Evolutionary conservation across 2,329 filamentous ascomycete species (phyloP), one percentile per base, ranked within the genome.

Genomic region (Sporothrix euskadiensis): DNA sequence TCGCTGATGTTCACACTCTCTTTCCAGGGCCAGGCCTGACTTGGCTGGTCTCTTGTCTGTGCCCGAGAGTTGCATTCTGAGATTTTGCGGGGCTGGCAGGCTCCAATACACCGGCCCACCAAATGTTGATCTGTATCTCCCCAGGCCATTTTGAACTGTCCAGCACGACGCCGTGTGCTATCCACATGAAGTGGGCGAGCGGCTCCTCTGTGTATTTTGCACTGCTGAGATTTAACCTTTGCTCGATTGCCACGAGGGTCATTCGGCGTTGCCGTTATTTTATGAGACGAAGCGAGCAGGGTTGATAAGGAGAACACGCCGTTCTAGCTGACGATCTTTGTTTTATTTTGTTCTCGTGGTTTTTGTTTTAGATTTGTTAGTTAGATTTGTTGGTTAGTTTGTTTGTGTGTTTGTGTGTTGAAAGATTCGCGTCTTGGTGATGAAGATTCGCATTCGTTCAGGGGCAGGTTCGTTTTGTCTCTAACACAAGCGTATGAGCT

Each of bases 91-190:
- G 39, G n/a, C 69, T 22, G 52, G 5, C 32, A 19, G 35, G 32
- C 4, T 9, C 44, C 44, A 49, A 68, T 16, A 22, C 19, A 16
- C n/a, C 26, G 66, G 22, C 66, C 47, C 66, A 54, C 44, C 41
- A 69, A 35, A 32, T 47, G 72, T 30, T 65, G 72, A 73, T 70
- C 72, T 39, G 57, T 30, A 71, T 73, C 65, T 66, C 68, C 26
- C 49, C 47, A 22, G 26, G 35, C 19, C 10, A 69, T 39, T 69
- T 66, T 30, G 47, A 54, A 52, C 35, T 35, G 30, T 19, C 19
- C 47, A 54, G 47, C 30, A 69, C 47, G 66, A 69, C 66, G 26
- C 44, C 35, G 22, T 35, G 26, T 52, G 44, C 41, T 52, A 22
- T 7, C 35, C 35, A 14, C 22, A 65, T 65, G 39, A 65, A 44